A percentile compares a stretch with the other conserved stretches of the same genome.
These are phyloP conservation scores for Cronartium quercuum DNA, from an alignment of 1,284 basidiomycete species.

Conservation along the genomic window DNA sequence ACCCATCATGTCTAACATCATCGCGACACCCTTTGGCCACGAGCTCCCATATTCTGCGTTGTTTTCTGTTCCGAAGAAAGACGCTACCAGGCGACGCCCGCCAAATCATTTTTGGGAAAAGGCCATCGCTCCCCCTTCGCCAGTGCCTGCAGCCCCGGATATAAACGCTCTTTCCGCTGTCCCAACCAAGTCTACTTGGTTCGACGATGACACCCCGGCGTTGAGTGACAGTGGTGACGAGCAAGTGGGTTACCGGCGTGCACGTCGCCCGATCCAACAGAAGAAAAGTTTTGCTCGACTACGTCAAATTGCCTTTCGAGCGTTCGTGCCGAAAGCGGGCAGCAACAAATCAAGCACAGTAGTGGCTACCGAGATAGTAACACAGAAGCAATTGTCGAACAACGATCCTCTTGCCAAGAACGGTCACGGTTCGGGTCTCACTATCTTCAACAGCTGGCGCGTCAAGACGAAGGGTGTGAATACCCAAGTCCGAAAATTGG, in stretches of 20 bases:
- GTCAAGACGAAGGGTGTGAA: constrained; percentile 7
- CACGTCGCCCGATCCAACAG: neutral
- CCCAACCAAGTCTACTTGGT: neutral
- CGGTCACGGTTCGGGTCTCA: neutral
- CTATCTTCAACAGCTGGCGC: constrained; percentile 15
- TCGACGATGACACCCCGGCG: neutral
- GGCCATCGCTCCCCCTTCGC: neutral
- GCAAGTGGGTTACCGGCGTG: neutral
- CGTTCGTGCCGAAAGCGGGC: neutral
- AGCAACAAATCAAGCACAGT: neutral
- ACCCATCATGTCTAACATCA: neutral
- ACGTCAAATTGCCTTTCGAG: neutral
- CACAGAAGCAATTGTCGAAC: neutral
- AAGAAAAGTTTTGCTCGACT: constrained; percentile 3
- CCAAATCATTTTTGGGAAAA: constrained; percentile 27
- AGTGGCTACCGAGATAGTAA: neutral
- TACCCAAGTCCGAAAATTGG: constrained; percentile 1
- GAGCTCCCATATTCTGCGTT: neutral
- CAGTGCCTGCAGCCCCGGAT: neutral
- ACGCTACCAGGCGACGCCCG: neutral
- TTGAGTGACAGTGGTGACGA: constrained; percentile 34
- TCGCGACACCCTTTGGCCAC: neutral
- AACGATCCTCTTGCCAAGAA: neutral
- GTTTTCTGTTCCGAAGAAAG: neutral
- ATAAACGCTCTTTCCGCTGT: neutral